Conservation (phyloP, 768 basidiomycete species). For the Suillus occidentalis region DNA sequence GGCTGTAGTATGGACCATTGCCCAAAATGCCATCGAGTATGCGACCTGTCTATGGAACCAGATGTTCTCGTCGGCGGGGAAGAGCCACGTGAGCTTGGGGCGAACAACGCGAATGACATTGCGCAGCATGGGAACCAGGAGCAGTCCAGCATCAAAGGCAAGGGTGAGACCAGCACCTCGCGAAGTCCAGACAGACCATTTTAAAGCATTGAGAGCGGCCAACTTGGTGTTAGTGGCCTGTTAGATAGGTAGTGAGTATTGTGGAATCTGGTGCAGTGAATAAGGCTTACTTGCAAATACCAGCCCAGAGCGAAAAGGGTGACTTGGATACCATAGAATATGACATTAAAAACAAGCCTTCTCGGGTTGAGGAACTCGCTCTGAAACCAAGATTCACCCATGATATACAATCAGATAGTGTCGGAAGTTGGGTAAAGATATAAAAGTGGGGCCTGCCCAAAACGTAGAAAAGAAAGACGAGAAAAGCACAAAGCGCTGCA, state of each 20-base stretch:
- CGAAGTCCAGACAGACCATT: constrained; percentile 86
- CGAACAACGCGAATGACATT: constrained; percentile 84
- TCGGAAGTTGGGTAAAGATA: constrained; percentile 5
- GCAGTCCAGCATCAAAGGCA: constrained; percentile 82
- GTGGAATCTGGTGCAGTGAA: background rate
- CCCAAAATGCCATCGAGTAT: constrained; percentile 91
- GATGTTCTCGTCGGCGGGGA: constrained; percentile 93
- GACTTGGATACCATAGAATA: constrained; percentile 81
- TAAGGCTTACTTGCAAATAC: constrained; percentile 66
- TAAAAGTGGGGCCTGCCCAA: constrained; percentile 5
- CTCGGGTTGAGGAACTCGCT: constrained; percentile 64
- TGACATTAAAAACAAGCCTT: constrained; percentile 68
- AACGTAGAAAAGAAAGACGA: constrained; percentile 3
- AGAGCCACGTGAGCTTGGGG: constrained; percentile 75
- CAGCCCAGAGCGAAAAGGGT: constrained; percentile 84
- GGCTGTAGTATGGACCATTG: constrained; percentile 89
- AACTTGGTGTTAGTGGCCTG: constrained; percentile 64
- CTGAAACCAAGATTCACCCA: constrained; percentile 73
- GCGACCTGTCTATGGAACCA: constrained; percentile 97
- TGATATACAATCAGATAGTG: constrained; percentile 25
- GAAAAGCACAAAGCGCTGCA: background rate
- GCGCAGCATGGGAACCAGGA: constrained; percentile 87
- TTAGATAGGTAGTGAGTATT: constrained; percentile 2
- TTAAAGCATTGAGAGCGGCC: constrained; percentile 74
- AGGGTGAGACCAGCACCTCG: constrained; percentile 91